Conservation (phyloP, 257 asterid species). For the Asclepias syriaca region DNA sequence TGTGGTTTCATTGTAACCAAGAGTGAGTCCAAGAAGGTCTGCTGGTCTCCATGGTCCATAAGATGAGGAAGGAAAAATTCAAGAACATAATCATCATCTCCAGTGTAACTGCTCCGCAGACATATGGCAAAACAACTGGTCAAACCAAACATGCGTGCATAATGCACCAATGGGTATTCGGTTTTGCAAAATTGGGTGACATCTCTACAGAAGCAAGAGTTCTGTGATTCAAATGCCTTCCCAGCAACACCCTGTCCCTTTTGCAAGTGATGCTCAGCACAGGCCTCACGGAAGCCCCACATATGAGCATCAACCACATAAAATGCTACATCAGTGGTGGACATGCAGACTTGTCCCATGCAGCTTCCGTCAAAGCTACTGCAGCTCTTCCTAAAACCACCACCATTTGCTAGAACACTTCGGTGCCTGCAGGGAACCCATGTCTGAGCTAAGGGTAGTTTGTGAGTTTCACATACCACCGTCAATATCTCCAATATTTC, state of each 20-base stretch:
- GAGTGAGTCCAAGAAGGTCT: constrained; percentile 53
- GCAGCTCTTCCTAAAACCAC: constrained; percentile 80
- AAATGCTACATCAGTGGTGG: constrained; percentile 71
- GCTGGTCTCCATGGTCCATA: constrained; percentile 44
- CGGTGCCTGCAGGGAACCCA: constrained; percentile 96
- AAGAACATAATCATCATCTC: constrained; percentile 69
- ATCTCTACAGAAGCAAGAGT: constrained; percentile 63
- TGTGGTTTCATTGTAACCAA: constrained; percentile 71
- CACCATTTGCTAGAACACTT: constrained; percentile 70
- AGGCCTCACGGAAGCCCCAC: constrained; percentile 92
- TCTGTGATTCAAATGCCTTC: constrained; percentile 62
- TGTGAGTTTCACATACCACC: constrained; percentile 80
- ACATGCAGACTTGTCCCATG: constrained; percentile 90
- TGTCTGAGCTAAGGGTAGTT: constrained; percentile 86
- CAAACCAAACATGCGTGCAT: constrained; percentile 77
- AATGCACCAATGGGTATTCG: constrained; percentile 89
- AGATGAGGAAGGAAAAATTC: constrained; percentile 68
- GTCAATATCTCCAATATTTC: constrained; percentile 78
- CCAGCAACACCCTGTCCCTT: constrained; percentile 94
- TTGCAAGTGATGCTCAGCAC: constrained; percentile 85
- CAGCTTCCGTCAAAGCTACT: constrained; percentile 95
- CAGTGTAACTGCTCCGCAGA: constrained; percentile 70
- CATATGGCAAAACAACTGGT: constrained; percentile 72
- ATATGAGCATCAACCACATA: constrained; percentile 80
- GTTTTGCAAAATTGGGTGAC: constrained; percentile 68